Evolutionary conservation across 768 basidiomycete species (phyloP).

Genomic region (Mycena crocata): DNA sequence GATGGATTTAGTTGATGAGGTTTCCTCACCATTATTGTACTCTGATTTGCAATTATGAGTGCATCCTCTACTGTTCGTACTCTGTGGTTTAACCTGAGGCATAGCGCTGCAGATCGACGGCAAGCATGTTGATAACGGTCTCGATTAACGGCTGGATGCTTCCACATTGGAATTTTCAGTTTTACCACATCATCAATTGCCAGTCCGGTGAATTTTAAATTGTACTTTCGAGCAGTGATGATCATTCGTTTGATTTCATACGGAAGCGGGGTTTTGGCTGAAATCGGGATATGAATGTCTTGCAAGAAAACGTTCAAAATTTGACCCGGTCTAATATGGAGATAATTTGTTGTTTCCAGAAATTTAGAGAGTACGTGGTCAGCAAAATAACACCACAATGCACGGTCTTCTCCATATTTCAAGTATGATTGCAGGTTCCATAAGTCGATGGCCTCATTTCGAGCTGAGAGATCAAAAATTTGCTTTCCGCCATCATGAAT

Average conservation of each 20-base stretch:
- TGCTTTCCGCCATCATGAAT: background rate
- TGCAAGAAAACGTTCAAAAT: too few species aligned
- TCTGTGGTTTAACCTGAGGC: background rate
- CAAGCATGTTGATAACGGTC: background rate
- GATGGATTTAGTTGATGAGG: slow-evolving; percentile 5
- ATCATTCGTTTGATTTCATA: too few species aligned
- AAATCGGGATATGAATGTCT: too few species aligned
- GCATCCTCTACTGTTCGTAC: background rate
- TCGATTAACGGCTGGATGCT: background rate
- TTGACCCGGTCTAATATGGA: too few species aligned
- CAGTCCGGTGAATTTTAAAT: background rate
- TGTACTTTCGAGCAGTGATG: background rate
- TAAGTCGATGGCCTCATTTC: too few species aligned
- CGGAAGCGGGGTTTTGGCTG: too few species aligned
- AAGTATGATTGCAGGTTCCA: background rate
- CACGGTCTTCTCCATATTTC: background rate
- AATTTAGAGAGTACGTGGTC: background rate
- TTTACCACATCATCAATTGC: background rate
- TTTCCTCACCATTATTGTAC: background rate
- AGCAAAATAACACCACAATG: background rate
- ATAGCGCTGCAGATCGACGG: background rate
- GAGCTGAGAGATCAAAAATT: background rate
- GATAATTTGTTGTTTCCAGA: background rate
- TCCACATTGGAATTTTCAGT: slow-evolving; percentile 10
- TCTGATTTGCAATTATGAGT: background rate